Evolutionary conservation across 1,284 basidiomycete genomes (phyloP), one percentile per base, ranked within the genome.

Genomic region (Sporisorium reilianum): DNA sequence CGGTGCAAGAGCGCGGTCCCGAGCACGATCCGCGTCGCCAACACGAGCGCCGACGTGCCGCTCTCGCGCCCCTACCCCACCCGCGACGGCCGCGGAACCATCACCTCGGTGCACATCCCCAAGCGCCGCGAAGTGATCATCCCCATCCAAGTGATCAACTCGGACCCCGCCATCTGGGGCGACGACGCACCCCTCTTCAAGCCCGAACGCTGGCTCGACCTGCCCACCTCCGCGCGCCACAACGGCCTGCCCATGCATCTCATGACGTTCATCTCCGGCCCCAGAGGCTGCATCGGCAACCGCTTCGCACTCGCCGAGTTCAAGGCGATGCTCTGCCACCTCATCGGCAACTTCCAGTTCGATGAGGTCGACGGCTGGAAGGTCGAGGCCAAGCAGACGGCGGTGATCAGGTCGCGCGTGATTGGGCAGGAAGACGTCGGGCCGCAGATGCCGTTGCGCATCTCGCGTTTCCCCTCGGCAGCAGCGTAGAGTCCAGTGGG

Each of bases 241-340:
- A 51, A 28, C 40, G 61, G 64, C 16, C 48, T 81, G 18, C 69
- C 77, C 49, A 56, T 67, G 58, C 70, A 72, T 38, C 55, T 77
- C 32, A 56, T 82, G 58, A 74, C 77, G 28, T 84, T 84, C 64
- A 70, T 84, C 54, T 56, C 65, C 6, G 82, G 82, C 5, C 75
- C 81, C 2, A 48, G 81, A 20, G 75, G 71, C 3, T 84, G 82
- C 55, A 78, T 84, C 20, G 82, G 82, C 2, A 68, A 79, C 41
- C 38, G 76, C 4, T 83, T 83, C 63, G 80, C 78, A 0, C 57
- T 80, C 22, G 71, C 75, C 6, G 81, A 84, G 36, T 80, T 84
- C 69, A 83, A 82, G 55, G 66, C 77, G 9, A 75, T 84, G 53
- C 51, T 79, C 8, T 70, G 64, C 36, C 57, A 65, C n/a, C 42